Percentiles rank a stretch among this genome's conserved stretches.
phyloP scores from a whole-genome alignment of 2,329 filamentous ascomycete genomes.

The Cordyceps fumosorosea region DNA sequence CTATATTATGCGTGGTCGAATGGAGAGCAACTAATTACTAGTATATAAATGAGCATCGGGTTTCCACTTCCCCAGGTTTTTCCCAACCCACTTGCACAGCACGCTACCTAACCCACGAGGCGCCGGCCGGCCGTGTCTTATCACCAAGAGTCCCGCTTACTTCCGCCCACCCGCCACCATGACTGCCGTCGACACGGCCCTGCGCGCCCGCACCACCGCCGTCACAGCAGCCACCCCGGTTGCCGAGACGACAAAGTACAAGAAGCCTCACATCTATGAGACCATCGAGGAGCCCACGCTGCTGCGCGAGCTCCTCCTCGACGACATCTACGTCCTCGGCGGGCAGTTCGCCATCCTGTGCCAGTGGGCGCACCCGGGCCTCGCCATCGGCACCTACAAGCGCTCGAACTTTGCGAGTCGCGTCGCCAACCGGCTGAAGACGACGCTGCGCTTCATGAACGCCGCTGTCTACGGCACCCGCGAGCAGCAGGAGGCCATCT shows the following conservation, averaged over 20 bases:
- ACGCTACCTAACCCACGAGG: background rate
- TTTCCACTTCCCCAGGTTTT: slow-evolving; percentile 2
- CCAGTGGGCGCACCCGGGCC: slow-evolving; percentile 33
- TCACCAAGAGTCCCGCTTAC: background rate
- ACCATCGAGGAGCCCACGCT: slow-evolving; percentile 18
- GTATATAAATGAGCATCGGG: background rate
- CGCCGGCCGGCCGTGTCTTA: background rate
- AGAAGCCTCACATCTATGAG: slow-evolving; percentile 17
- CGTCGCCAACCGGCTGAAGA: slow-evolving; percentile 29
- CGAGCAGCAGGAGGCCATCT: slow-evolving; percentile 27
- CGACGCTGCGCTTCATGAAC: slow-evolving; percentile 33
- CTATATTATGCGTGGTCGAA: background rate
- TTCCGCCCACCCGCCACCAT: background rate
- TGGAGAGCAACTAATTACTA: background rate
- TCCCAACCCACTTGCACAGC: background rate
- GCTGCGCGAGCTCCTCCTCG: slow-evolving; percentile 14
- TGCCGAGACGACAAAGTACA: background rate
- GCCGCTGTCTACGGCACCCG: slow-evolving; percentile 30
- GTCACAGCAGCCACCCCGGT: background rate
- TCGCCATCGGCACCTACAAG: slow-evolving; percentile 29
- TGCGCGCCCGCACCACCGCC: background rate
- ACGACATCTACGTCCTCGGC: slow-evolving; percentile 19
- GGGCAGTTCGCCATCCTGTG: slow-evolving; percentile 28
- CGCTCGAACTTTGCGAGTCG: slow-evolving; percentile 33
- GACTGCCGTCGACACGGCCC: background rate